A percentile compares a stretch with the other conserved stretches of the same genome.
Conservation (phyloP, 768 basidiomycete species). For the Kwoniella mangroviensis region DNA sequence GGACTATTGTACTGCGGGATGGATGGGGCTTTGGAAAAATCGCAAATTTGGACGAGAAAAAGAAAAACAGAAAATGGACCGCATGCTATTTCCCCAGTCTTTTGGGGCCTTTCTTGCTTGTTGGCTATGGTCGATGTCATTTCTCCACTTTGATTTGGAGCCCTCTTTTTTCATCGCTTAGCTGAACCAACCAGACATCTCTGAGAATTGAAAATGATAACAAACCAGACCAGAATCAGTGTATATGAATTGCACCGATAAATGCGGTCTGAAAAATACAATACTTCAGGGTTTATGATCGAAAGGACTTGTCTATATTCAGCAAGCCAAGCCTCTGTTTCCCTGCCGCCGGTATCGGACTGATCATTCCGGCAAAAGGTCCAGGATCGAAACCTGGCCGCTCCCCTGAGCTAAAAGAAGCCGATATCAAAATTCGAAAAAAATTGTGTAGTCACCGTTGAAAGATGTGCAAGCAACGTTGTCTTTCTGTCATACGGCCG, state of each 20-base stretch:
- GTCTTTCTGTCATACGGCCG: neutral
- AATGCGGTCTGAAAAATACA: no score
- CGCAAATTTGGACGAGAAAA: neutral
- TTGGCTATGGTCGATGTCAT: neutral
- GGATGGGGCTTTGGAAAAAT: no score
- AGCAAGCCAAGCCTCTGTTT: neutral
- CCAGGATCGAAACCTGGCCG: no score
- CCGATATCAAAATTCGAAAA: neutral
- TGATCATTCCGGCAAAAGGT: neutral
- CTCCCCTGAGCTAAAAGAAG: neutral
- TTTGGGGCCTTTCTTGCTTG: neutral
- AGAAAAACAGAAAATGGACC: neutral
- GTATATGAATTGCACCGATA: no score
- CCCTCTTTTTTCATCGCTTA: neutral
- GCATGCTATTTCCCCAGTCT: slow-evolving; percentile 1
- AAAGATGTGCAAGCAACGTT: no score
- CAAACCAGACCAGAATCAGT: no score
- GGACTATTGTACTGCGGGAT: no score
- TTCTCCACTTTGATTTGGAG: neutral
- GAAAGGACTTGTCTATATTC: neutral
- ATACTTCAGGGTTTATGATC: no score
- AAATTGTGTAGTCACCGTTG: neutral
- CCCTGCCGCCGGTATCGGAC: neutral
- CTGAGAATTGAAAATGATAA: neutral
- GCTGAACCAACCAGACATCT: neutral